Conservation (phyloP, 352 stramenopile genomes). For the Globisporangium emineosum region DNA sequence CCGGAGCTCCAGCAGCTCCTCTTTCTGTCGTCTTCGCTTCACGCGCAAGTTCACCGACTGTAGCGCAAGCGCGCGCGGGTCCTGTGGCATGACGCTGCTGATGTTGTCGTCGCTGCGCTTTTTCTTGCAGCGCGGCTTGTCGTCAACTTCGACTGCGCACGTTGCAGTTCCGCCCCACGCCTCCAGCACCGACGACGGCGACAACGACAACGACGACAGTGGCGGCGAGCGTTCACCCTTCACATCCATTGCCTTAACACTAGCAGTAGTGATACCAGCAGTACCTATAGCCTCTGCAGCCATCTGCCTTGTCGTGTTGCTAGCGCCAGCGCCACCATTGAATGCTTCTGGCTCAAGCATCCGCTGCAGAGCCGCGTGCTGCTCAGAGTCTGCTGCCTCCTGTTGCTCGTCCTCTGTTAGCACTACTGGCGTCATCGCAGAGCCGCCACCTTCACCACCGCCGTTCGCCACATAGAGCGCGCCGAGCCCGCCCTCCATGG, state of each 20-base stretch:
- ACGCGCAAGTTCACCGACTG: slow-evolving; percentile 15
- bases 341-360: slow-evolving; percentile 7
- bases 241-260: not conserved
- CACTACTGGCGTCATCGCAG: not conserved
- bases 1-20: slow-evolving; percentile 16
- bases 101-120: slow-evolving; percentile 6
- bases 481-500: slow-evolving; percentile 4
- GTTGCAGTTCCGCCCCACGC: not conserved
- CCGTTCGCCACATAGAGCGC: not conserved
- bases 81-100: not conserved
- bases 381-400: not conserved
- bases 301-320: not conserved
- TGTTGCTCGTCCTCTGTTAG: not conserved
- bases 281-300: not conserved
- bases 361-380: not conserved
- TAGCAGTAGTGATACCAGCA: not conserved
- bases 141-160: slow-evolving; percentile 8
- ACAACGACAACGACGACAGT: not conserved
- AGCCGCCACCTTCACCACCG: not conserved
- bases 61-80: slow-evolving; percentile 11
- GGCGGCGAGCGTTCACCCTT: not conserved
- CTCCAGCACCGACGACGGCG: not conserved
- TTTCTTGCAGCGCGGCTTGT: slow-evolving; percentile 11
- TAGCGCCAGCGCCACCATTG: not conserved
- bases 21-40: slow-evolving; percentile 12